Evolutionary conservation across 2,329 filamentous ascomycete species (phyloP).

Genomic region (Orbilia brochopaga): DNA sequence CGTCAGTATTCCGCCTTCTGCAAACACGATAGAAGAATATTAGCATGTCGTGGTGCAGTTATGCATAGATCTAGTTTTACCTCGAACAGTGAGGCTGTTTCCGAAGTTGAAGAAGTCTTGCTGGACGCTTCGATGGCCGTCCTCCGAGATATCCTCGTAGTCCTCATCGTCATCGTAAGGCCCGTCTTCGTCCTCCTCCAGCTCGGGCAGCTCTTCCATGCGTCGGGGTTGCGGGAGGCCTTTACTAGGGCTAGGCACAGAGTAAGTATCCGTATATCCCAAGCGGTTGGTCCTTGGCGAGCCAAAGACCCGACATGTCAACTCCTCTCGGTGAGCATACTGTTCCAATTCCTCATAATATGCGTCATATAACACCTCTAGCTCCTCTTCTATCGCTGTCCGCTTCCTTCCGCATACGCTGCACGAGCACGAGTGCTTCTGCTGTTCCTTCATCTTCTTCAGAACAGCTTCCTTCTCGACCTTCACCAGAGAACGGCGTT

Average conservation of each 20-base stretch:
- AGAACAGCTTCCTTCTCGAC: constrained; percentile 98
- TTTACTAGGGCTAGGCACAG: constrained; percentile 68
- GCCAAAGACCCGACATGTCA: constrained; percentile 3
- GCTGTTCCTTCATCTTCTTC: constrained; percentile 99
- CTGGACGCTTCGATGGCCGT: constrained; percentile 69
- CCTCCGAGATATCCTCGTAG: constrained; percentile 66
- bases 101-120: constrained; percentile 96
- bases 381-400: constrained; percentile 95
- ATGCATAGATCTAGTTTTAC: constrained; percentile 11
- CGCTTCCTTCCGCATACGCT: constrained; percentile 95
- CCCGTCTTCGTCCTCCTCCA: constrained; percentile 65
- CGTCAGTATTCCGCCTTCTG: constrained; percentile 90
- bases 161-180: constrained; percentile 72
- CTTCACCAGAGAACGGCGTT: constrained; percentile 92
- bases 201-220: constrained; percentile 63
- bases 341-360: constrained; percentile 98
- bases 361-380: constrained; percentile 96
- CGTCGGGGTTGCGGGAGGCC: constrained; percentile 71
- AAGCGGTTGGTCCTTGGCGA: neutral
- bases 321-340: constrained; percentile 85
- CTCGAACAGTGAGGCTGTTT: constrained; percentile 91
- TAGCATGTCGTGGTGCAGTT: constrained; percentile 33
- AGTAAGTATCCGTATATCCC: constrained; percentile 23
- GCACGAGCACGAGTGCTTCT: constrained; percentile 98
- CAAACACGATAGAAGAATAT: constrained; percentile 50